Percentiles rank a stretch among this genome's conserved stretches.
Conservation (phyloP, 371 early-diverging fungal genomes). For the Zopfochytrium polystomum region DNA sequence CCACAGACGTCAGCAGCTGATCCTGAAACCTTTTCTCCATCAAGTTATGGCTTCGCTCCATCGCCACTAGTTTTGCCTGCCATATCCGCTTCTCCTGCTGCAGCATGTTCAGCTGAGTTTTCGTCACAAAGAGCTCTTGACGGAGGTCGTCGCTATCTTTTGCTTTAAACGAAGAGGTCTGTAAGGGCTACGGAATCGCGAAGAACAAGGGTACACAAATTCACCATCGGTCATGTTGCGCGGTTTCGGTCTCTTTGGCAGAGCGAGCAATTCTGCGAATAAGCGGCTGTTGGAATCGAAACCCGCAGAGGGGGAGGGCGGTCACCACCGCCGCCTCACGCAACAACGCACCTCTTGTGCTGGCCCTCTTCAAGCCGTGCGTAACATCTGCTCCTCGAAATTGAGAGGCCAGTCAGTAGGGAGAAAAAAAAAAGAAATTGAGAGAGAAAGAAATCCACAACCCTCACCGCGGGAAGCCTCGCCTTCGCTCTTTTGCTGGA, state of each 20-base stretch:
- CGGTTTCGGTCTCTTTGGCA: conserved; percentile 17
- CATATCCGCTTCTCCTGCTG: conserved; percentile 18
- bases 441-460: not conserved
- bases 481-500: not conserved
- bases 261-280: conserved; percentile 6
- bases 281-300: not conserved
- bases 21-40: conserved; percentile 27
- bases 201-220: not conserved
- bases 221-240: conserved; percentile 14
- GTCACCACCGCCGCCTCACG: not conserved
- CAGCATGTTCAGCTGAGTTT: conserved; percentile 15
- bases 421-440: not conserved
- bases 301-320: not conserved
- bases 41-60: conserved; percentile 16
- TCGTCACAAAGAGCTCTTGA: conserved; percentile 19
- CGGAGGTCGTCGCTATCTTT: conserved; percentile 21
- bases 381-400: not conserved
- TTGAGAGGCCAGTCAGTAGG: not conserved
- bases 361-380: conserved; percentile 2
- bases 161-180: not conserved
- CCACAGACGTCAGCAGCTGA: conserved; percentile 19
- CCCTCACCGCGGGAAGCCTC: no score
- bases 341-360: not conserved
- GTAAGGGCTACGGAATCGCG: not conserved
- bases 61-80: conserved; percentile 7